Base-by-base conservation (phyloP, 2,329 filamentous ascomycete genomes). In the Talaromyces verruculosus region DNA sequence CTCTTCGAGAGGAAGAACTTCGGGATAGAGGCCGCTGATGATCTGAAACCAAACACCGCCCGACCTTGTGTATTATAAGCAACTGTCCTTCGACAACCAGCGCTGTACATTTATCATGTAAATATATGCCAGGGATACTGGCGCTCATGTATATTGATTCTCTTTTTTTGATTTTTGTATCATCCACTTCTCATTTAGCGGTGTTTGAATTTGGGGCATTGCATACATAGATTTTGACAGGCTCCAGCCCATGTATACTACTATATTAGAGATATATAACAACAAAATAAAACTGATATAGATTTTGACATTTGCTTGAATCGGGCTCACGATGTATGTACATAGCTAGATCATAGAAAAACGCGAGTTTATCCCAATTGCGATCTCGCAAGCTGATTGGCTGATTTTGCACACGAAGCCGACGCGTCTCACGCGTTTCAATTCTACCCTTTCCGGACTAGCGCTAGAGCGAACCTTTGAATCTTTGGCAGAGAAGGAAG, bases 1-100 rank as follows among this genome's bases (percentile, higher is more conserved):
- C 61, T 47, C 67, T 68, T 59, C 67, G 60, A 41, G 66, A 68
- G 19, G 72, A 75, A 62, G 71, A 70, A 65, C 2, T 13, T 33
- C n/a, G 2, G 6, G 65, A 66, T 22, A 49, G 7, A 22, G 60
- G 28, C n/a, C n/a, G 57, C 25, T n/a, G 5, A 43, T 59, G 39
- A 60, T 43, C 37, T 39, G 33, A 57, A 15, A 25, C 19, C 10
- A 37, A 25, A 25, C 11, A 57, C 10, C 5, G 15, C 11, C 13
- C 33, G 30, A 57, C n/a, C 17, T 15, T 37, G 11, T 57, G 53
- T 22, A 22, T 15, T 37, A 57, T 37, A 37, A 25, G 5, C 30
- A 22, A 17, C 19, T 55, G 30, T 6, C 39, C 19, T 39, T 1
- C 33, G 10, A 15, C 53, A 25, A 5, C n/a, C 33, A 22, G n/a